Evolutionary conservation across 2,329 filamentous ascomycete genomes (phyloP).

Genomic region (Penicillium sp.): DNA sequence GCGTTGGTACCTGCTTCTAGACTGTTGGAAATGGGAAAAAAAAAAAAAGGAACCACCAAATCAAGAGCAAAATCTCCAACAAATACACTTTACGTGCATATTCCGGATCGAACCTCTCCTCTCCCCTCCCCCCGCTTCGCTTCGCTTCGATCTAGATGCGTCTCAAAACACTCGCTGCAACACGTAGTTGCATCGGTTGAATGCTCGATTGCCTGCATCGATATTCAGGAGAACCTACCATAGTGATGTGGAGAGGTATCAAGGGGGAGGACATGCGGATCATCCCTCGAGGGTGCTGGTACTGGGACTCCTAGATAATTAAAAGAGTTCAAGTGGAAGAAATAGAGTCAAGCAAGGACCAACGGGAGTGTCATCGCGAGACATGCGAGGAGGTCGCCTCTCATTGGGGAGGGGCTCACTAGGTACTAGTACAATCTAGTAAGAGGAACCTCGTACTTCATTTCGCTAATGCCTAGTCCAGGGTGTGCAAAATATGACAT

Average conservation of each 20-base stretch:
- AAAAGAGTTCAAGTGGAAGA: slow-evolving; percentile 14
- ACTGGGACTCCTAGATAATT: slow-evolving; percentile 12
- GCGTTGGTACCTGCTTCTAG: slow-evolving; percentile 4
- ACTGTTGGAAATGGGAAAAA: slow-evolving; percentile 1
- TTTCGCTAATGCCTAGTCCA: neutral
- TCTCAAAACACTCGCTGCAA: slow-evolving; percentile 23
- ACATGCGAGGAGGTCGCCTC: slow-evolving; percentile 30
- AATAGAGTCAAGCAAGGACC: slow-evolving; percentile 41
- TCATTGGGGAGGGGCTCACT: neutral
- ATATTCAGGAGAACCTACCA: slow-evolving; percentile 27
- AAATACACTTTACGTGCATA: slow-evolving; percentile 17
- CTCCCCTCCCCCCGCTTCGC: too few relatives aligned
- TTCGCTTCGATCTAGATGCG: slow-evolving; percentile 17
- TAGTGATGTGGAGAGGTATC: slow-evolving; percentile 13
- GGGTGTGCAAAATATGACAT: neutral
- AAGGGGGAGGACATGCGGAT: slow-evolving; percentile 23
- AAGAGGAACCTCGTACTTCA: neutral
- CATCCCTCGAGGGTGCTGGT: slow-evolving; percentile 21
- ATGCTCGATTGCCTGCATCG: slow-evolving; percentile 18
- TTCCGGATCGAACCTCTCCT: slow-evolving; percentile 14
- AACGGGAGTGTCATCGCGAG: slow-evolving; percentile 15
- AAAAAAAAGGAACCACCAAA: slow-evolving; percentile 6
- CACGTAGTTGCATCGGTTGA: neutral
- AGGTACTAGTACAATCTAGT: neutral
- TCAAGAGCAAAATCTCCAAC: neutral